Base-by-base conservation (phyloP, 2,329 filamentous ascomycete genomes). In the Fusarium heterosporum region DNA sequence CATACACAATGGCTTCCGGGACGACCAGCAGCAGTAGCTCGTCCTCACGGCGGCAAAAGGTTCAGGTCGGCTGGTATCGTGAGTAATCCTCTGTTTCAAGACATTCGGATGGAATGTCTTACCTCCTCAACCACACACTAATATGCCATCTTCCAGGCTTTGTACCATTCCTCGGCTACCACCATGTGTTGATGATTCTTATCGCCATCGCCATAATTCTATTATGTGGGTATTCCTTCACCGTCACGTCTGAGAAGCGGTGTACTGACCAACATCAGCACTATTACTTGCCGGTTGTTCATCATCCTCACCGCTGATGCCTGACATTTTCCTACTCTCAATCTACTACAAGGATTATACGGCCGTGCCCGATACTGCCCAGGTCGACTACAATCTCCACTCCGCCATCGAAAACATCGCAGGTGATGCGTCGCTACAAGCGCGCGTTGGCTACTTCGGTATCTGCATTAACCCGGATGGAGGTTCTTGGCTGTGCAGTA, bases 301-400 rank as follows among this genome's bases (percentile, higher is more conserved):
- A 6, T 98, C 95, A 11, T 97, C 95, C 39, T 97, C 95, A 50
- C 96, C 95, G 3, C 84, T 97, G 55, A 97, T 99, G 73, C 96
- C 96, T 26, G 89, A 90, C 76, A 98, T 99, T 80, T 99, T 97
- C 85, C 89, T 99, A 71, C 92, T 99, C 69, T 97, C 94, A n/a
- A 88, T 99, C 74, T 98, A 97, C 87, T 99, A 97, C 83, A 84
- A 97, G 77, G 84, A 87, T 65, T 97, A 97, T 81, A 88, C 89
- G 19, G 92, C 96, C 4, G 83, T 87, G 28, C 95, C 95, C 71
- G 89, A 92, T 72, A 92, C 93, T 7, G 87, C 95, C 11, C 95
- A 98, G 81, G 93, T 97, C 70, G 90, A 97, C 78, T 97, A 96
- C 64, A 92, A 91, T 59, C 91, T 96, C 61, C 90, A 93, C 66